phyloP scores from a whole-genome alignment of 148 eudicot species.

The Dysphania ambrosioides region DNA sequence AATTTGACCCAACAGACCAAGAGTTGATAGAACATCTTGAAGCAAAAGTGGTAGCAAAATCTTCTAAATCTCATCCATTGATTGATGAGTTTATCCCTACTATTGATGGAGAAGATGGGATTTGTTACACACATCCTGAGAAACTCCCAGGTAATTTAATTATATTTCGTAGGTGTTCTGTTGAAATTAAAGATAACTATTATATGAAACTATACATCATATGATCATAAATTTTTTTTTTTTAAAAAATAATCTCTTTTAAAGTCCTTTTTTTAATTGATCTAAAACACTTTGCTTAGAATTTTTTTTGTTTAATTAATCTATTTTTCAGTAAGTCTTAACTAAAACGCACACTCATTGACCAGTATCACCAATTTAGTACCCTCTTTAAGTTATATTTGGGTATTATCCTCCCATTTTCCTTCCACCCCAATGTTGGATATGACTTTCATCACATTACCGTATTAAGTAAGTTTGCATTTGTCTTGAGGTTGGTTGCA shows the following conservation, averaged over 20 bases:
- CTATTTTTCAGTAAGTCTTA: conserved; percentile 21
- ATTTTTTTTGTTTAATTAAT: too few species aligned
- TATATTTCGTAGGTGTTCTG: neutral
- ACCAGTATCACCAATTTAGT: neutral
- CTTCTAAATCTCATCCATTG: conserved; percentile 84
- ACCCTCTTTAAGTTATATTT: conserved; percentile 7
- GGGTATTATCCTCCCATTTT: neutral
- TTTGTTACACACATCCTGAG: conserved; percentile 98
- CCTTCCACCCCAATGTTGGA: conserved; percentile 25
- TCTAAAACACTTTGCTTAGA: conserved; percentile 1
- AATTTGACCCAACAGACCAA: conserved; percentile 99
- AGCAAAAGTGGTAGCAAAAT: conserved; percentile 75
- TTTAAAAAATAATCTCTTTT: too few species aligned
- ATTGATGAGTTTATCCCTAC: conserved; percentile 97
- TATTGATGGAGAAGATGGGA: conserved; percentile 97
- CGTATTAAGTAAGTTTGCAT: neutral
- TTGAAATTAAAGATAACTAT: neutral
- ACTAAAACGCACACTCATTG: conserved; percentile 15
- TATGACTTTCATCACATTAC: conserved; percentile 33
- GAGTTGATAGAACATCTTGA: conserved; percentile 97
- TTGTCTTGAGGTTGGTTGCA: conserved; percentile 49
- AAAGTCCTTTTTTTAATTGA: too few species aligned
- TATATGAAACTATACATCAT: too few species aligned
- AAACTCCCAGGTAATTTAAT: conserved; percentile 76
- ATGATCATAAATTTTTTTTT: neutral